Evolutionary conservation across 2,329 filamentous ascomycete genomes (phyloP).

Genomic region (Nemania sp.): DNA sequence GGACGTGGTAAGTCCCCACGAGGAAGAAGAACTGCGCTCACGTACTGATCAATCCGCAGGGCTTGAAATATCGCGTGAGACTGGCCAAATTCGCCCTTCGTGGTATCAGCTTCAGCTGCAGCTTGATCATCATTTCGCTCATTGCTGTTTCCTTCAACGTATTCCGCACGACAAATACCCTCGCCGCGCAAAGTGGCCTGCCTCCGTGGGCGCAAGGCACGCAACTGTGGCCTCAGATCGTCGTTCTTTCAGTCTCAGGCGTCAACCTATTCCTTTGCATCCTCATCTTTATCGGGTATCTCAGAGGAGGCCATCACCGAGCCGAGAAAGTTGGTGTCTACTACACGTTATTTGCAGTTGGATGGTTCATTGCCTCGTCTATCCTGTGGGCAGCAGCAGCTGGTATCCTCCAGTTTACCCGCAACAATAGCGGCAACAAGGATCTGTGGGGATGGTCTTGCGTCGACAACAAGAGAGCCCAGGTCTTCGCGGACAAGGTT

Average conservation of each 20-base stretch:
- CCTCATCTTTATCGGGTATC: slow-evolving; percentile 82
- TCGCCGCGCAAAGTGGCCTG: slow-evolving; percentile 77
- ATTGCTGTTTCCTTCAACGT: slow-evolving; percentile 85
- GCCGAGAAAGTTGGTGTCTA: slow-evolving; percentile 94
- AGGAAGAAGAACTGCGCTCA: neutral
- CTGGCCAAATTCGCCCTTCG: slow-evolving; percentile 95
- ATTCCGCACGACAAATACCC: slow-evolving; percentile 81
- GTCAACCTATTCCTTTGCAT: slow-evolving; percentile 81
- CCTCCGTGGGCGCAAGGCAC: slow-evolving; percentile 83
- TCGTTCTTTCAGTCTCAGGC: slow-evolving; percentile 77
- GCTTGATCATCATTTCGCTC: slow-evolving; percentile 90
- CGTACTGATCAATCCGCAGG: slow-evolving; percentile 59
- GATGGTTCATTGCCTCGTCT: slow-evolving; percentile 91
- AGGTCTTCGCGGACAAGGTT: slow-evolving; percentile 78
- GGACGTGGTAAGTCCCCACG: slow-evolving; percentile 71
- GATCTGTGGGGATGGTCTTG: slow-evolving; percentile 99
- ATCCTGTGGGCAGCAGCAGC: slow-evolving; percentile 90
- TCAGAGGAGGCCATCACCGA: slow-evolving; percentile 80
- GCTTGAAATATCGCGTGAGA: slow-evolving; percentile 87
- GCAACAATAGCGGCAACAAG: slow-evolving; percentile 72
- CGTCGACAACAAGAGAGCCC: slow-evolving; percentile 78
- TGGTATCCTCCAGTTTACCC: slow-evolving; percentile 78
- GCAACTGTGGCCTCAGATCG: slow-evolving; percentile 84
- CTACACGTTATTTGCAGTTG: slow-evolving; percentile 91
- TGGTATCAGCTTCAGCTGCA: slow-evolving; percentile 95